phyloP scores from a whole-genome alignment of 2,329 filamentous ascomycete species.

The Neodidymelliopsis sp. region DNA sequence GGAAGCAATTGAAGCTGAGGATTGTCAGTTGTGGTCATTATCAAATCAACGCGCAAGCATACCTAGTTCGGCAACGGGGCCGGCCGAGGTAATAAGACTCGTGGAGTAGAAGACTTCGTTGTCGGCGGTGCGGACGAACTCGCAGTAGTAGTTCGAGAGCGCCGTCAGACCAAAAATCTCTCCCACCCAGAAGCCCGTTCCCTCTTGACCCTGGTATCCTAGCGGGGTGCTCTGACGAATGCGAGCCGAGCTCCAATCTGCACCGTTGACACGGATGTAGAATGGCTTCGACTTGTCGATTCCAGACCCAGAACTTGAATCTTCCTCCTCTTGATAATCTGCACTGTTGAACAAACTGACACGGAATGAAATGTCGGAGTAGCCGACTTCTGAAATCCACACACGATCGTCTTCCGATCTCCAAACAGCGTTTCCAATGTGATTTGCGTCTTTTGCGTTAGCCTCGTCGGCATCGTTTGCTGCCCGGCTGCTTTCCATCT shows the following conservation, averaged over 20 bases:
- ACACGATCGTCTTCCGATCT: slow-evolving; percentile 73
- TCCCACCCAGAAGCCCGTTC: slow-evolving; percentile 70
- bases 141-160: slow-evolving; percentile 78
- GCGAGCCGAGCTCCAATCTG: slow-evolving; percentile 79
- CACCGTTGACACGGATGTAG: slow-evolving; percentile 79
- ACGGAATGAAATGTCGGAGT: slow-evolving; percentile 79
- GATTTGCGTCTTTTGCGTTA: slow-evolving; percentile 78
- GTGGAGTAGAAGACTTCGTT: slow-evolving; percentile 73
- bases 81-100: slow-evolving; percentile 72
- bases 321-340: slow-evolving; percentile 49
- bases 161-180: slow-evolving; percentile 73
- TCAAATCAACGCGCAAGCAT: slow-evolving; percentile 29
- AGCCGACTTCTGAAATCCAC: slow-evolving; percentile 82
- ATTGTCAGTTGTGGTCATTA: slow-evolving; percentile 1
- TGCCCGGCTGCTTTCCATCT: slow-evolving; percentile 74
- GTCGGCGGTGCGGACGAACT: slow-evolving; percentile 75
- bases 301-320: slow-evolving; percentile 53
- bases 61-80: slow-evolving; percentile 67
- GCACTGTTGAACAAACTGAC: slow-evolving; percentile 68
- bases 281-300: slow-evolving; percentile 77
- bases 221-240: slow-evolving; percentile 64
- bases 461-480: slow-evolving; percentile 76
- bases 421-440: slow-evolving; percentile 78
- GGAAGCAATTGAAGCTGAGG: slow-evolving; percentile 45
- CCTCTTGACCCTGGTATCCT: slow-evolving; percentile 54